Conservation (phyloP, 2,329 filamentous ascomycete genomes). For the Dactylellina sp. region DNA sequence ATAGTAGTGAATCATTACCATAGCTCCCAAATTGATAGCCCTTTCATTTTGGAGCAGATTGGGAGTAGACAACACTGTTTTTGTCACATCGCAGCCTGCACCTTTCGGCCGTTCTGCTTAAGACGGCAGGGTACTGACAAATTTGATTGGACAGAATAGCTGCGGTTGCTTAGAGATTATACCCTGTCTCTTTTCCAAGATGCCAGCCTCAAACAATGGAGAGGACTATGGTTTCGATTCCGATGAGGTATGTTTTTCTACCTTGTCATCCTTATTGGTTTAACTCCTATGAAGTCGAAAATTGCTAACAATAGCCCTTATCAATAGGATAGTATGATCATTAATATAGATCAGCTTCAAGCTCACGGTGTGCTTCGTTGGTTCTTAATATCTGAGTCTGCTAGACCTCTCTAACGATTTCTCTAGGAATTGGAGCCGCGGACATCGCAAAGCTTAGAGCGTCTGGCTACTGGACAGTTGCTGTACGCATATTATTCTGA, state of each 20-base stretch:
- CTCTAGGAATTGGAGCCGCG: conserved; percentile 70
- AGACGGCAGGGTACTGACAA: too few relatives aligned
- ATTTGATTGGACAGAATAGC: too few relatives aligned
- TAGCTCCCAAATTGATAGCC: too few relatives aligned
- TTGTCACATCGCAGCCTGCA: too few relatives aligned
- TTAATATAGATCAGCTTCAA: conserved; percentile 76
- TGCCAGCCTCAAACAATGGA: conserved; percentile 39
- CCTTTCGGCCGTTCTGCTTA: too few relatives aligned
- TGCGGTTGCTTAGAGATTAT: background rate
- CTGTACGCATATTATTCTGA: conserved; percentile 64
- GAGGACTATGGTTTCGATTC: conserved; percentile 45
- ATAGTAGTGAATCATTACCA: too few relatives aligned
- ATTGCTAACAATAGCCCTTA: background rate
- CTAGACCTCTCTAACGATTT: conserved; percentile 45
- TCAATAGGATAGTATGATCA: conserved; percentile 69
- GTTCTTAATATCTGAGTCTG: background rate
- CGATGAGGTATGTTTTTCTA: conserved; percentile 34
- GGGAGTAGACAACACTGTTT: background rate
- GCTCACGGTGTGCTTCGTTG: conserved; percentile 69
- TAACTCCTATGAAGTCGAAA: background rate
- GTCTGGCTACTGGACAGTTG: conserved; percentile 73
- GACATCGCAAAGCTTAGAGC: conserved; percentile 75
- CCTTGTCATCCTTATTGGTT: background rate
- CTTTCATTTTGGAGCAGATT: too few relatives aligned
- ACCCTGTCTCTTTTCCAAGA: conserved; percentile 1